Percentiles rank a stretch among this genome's conserved stretches.
Evolutionary conservation across 306 rosid species (phyloP).

Genomic region (Trifolium pratense): DNA sequence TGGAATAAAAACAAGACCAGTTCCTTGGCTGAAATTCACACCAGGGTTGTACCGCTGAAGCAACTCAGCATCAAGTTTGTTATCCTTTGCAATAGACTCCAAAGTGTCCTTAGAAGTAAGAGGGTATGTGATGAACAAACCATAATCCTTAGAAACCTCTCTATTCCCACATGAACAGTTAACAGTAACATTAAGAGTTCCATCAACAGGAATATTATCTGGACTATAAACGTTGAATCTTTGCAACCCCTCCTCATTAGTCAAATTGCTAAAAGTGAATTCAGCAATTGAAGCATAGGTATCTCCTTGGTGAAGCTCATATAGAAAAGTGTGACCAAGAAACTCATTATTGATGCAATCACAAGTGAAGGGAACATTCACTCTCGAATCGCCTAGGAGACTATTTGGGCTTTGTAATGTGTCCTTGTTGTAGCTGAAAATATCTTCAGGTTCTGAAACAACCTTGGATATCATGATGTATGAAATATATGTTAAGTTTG

Average conservation of each 20-base stretch:
- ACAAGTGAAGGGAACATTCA: slow-evolving; percentile 62
- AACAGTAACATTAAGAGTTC: slow-evolving; percentile 54
- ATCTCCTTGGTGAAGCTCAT: neutral
- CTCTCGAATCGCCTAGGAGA: neutral
- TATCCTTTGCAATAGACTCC: slow-evolving; percentile 25
- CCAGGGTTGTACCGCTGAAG: slow-evolving; percentile 48
- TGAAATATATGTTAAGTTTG: slow-evolving; percentile 35
- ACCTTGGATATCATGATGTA: slow-evolving; percentile 29
- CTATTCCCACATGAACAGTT: slow-evolving; percentile 69
- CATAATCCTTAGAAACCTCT: slow-evolving; percentile 54
- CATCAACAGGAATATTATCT: slow-evolving; percentile 15
- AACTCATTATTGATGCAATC: slow-evolving; percentile 48
- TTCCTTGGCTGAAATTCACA: slow-evolving; percentile 57
- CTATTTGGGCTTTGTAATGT: neutral
- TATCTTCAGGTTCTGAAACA: slow-evolving; percentile 16
- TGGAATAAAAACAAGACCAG: slow-evolving; percentile 60
- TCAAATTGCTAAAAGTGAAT: slow-evolving; percentile 36
- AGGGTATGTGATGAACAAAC: slow-evolving; percentile 73
- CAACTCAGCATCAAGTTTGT: slow-evolving; percentile 39
- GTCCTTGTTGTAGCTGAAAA: neutral
- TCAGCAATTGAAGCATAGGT: neutral
- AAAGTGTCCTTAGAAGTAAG: slow-evolving; percentile 46
- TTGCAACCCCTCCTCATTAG: slow-evolving; percentile 49
- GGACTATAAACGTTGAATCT: slow-evolving; percentile 44
- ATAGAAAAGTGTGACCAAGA: slow-evolving; percentile 62